Percentiles rank a stretch among this genome's conserved stretches.
These are phyloP conservation scores for Pezicula rhizophila DNA, from an alignment of 2,329 filamentous ascomycete species.

Conservation along the genomic window DNA sequence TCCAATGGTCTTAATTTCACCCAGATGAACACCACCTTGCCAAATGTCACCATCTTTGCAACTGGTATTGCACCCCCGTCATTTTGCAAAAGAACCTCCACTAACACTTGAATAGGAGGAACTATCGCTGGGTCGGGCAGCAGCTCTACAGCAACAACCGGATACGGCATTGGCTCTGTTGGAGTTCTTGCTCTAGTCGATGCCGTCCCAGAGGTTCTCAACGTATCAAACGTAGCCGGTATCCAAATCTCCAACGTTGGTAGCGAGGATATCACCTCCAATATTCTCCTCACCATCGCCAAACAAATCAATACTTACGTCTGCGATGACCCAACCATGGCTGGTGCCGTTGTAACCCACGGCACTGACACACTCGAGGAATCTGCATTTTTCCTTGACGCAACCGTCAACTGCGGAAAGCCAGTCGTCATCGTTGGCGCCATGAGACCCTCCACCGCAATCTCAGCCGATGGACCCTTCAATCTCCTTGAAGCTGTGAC, in stretches of 20 bases:
- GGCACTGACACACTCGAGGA: constrained; percentile 62
- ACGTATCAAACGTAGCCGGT: constrained; percentile 48
- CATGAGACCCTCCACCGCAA: constrained; percentile 57
- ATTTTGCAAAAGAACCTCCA: background rate
- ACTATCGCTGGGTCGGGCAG: constrained; percentile 50
- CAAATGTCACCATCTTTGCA: constrained; percentile 21
- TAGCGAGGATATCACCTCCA: constrained; percentile 41
- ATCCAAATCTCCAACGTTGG: constrained; percentile 46
- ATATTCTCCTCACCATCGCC: constrained; percentile 41
- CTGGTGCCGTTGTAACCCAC: constrained; percentile 54
- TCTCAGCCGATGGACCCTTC: constrained; percentile 57
- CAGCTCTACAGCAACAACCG: constrained; percentile 45
- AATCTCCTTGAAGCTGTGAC: constrained; percentile 57
- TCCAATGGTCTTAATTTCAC: constrained; percentile 21
- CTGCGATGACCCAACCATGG: constrained; percentile 25
- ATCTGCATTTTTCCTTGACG: constrained; percentile 56
- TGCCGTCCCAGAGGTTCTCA: constrained; percentile 47
- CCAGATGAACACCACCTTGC: constrained; percentile 17
- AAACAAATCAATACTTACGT: constrained; percentile 40
- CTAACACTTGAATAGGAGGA: constrained; percentile 43
- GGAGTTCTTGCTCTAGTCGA: constrained; percentile 37
- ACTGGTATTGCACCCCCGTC: constrained; percentile 10
- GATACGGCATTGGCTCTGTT: constrained; percentile 41
- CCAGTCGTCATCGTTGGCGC: constrained; percentile 55
- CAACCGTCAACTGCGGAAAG: constrained; percentile 50